A percentile compares a stretch with the other conserved stretches of the same genome.
Evolutionary conservation across 108 stramenopile species (phyloP).

Genomic region (Aurantiochytrium sp.): DNA sequence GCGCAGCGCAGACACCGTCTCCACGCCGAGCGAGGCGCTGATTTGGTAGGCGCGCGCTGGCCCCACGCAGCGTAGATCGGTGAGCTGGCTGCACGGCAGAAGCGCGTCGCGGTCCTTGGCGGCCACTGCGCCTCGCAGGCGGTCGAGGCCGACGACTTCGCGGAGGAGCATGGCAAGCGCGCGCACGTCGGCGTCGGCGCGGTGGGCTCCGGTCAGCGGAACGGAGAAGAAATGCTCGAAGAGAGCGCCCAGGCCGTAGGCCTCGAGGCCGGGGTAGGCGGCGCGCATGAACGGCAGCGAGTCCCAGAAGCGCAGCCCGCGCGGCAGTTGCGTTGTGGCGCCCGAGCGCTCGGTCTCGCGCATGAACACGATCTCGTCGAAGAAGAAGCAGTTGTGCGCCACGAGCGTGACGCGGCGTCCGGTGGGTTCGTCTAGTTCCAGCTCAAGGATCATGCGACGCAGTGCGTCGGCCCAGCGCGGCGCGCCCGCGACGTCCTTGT

Average conservation of each 20-base stretch:
- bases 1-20: too few relatives aligned
- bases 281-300: neutral
- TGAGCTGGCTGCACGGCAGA: too few relatives aligned
- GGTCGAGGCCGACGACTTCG: too few relatives aligned
- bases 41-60: too few relatives aligned
- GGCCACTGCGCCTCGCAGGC: too few relatives aligned
- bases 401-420: neutral
- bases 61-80: too few relatives aligned
- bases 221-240: neutral
- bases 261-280: neutral
- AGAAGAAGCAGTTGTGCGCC: neutral
- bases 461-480: neutral
- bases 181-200: neutral
- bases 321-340: neutral
- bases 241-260: neutral
- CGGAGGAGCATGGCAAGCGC: neutral
- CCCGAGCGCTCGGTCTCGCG: neutral
- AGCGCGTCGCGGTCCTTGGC: too few relatives aligned
- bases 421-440: neutral
- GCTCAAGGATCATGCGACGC: neutral
- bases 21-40: too few relatives aligned
- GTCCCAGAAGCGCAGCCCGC: neutral
- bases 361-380: neutral
- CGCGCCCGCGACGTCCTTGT: neutral
- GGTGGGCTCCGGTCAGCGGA: neutral